Evolutionary conservation across 176 grass and related monocot species (phyloP).

Genomic region (Tillandsia fasciculata): DNA sequence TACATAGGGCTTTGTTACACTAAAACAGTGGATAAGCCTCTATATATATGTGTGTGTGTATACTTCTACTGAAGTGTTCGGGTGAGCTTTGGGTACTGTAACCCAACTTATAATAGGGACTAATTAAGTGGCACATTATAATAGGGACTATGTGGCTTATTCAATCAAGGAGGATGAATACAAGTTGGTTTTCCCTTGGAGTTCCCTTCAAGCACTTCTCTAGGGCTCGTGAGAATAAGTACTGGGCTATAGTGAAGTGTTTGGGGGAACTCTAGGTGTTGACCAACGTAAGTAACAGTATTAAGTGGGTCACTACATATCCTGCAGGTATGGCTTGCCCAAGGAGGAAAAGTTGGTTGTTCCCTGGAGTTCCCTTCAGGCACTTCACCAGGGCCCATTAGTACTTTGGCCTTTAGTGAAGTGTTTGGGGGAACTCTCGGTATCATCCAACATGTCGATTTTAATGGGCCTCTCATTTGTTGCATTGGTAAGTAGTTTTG

Average conservation of each 20-base stretch:
- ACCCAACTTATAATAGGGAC: too few species aligned
- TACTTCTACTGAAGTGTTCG: too few species aligned
- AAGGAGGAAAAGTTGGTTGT: conserved; percentile 9
- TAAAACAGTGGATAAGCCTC: too few species aligned
- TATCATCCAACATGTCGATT: conserved; percentile 1
- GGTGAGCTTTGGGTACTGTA: too few species aligned
- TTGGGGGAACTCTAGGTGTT: conserved; percentile 38
- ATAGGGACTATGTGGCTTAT: too few species aligned
- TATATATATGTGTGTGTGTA: too few species aligned
- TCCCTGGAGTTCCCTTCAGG: conserved; percentile 26
- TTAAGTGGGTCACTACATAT: neutral
- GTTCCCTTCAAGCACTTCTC: conserved; percentile 48
- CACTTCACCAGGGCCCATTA: conserved; percentile 14
- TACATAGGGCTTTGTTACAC: too few species aligned
- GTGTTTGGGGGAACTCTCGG: conserved; percentile 34
- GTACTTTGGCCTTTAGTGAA: conserved; percentile 13
- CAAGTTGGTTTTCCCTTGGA: conserved; percentile 24
- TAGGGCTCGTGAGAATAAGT: neutral
- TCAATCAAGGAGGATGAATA: too few species aligned
- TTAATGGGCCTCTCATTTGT: too few species aligned
- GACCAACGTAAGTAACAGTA: conserved; percentile 13
- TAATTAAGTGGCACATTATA: too few species aligned
- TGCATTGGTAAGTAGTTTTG: too few species aligned
- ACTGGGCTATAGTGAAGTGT: conserved; percentile 31
- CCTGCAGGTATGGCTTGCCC: neutral